These are phyloP conservation scores for Pneumocystis sp. DNA, from an alignment of 1,139 yeast genomes.

Conservation along the genomic window DNA sequence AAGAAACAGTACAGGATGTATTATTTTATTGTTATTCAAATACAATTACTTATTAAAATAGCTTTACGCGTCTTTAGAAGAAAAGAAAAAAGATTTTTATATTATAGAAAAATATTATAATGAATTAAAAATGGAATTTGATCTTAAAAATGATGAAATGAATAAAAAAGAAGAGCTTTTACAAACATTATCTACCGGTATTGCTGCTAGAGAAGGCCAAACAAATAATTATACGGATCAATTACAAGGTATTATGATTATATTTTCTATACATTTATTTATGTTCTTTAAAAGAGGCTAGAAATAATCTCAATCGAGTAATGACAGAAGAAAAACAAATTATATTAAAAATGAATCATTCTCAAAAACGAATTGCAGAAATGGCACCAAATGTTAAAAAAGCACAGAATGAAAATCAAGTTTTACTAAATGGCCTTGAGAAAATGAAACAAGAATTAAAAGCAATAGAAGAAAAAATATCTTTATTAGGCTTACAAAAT, in stretches of 20 bases:
- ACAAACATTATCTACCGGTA: conserved; percentile 77
- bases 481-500: conserved; percentile 42
- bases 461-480: conserved; percentile 33
- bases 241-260: conserved; percentile 25
- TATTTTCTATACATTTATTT: not conserved
- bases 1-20: conserved; percentile 18
- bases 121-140: conserved; percentile 31
- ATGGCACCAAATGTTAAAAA: conserved; percentile 39
- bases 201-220: conserved; percentile 65
- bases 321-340: conserved; percentile 47
- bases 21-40: not conserved
- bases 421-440: conserved; percentile 32
- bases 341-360: conserved; percentile 43
- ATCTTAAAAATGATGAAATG: conserved; percentile 35
- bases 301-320: conserved; percentile 40
- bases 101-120: conserved; percentile 31
- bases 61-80: conserved; percentile 6
- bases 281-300: conserved; percentile 32
- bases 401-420: conserved; percentile 42
- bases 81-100: conserved; percentile 14
- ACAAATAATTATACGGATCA: conserved; percentile 74
- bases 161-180: conserved; percentile 61
- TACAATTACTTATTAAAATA: not conserved
- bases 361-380: conserved; percentile 37
- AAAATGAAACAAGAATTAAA: conserved; percentile 30